Base-by-base conservation (phyloP, 2,329 filamentous ascomycete species). In the Emmonsiellopsis sp. region DNA sequence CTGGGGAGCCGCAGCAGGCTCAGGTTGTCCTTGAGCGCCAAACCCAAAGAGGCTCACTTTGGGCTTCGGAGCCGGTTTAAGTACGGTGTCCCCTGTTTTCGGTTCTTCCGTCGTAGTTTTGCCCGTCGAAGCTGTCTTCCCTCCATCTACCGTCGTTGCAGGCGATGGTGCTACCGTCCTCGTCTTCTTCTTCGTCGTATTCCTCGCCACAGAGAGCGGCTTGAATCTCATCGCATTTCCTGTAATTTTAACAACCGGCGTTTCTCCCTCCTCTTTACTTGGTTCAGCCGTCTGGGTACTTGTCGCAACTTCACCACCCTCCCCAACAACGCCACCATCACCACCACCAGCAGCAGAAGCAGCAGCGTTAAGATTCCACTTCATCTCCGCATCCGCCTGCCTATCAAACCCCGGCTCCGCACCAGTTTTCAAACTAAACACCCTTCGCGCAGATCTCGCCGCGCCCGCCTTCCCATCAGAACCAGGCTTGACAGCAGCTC, bases 161-260 rank as follows among this genome's bases (percentile, higher is more conserved):
- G 63, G 52, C 8, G 61, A 55, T 3, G 62, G 52, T 26, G 70
- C 67, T 38, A 67, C 67, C 54, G 76, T 73, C 11, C 11, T 49
- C 46, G 16, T 49, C 63, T 80, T 84, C 72, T 85, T 89, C 72
- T 87, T 89, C 58, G 80, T 81, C 32, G 83, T 78, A 58, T 86
- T 89, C 57, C 88, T 80, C 13, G 84, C 82, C 11, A 96, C 90
- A 1, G 91, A 95, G 38, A 96, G 75, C 3, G 92, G 92, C 65
- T 85, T 87, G 70, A 97, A 96, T 82, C 89, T 87, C 69, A 91
- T 81, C 10, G 89, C 82, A 61, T 91, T 93, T 16, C 87, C 87
- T 62, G 82, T 82, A 62, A 82, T 77, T 42, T 79, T 78, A 10
- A 73, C 74, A 1, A 42, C 51, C 20, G 66, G 60, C 38, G 70